A percentile compares a stretch with the other conserved stretches of the same genome.
phyloP scores from a whole-genome alignment of 83 land plant genomes.

The Thuja plicata region DNA sequence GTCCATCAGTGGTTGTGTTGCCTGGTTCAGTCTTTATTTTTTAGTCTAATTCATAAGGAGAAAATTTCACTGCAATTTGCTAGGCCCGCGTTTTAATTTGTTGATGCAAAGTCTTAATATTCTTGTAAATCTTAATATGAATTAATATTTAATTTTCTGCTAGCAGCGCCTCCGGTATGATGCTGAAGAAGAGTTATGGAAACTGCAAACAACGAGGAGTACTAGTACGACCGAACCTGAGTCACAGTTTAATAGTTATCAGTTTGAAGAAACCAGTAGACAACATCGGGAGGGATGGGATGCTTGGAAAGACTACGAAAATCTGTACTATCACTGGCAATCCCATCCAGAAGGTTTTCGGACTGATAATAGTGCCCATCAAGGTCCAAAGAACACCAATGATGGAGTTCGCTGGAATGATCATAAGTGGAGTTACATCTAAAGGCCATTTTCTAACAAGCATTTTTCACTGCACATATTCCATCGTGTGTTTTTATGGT shows the following conservation, averaged over 20 bases:
- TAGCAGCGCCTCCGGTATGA: constrained; percentile 9
- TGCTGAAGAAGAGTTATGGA: constrained; percentile 8
- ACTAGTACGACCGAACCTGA: background rate
- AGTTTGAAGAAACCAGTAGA: background rate
- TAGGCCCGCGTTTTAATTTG: background rate
- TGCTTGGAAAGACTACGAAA: constrained; percentile 18
- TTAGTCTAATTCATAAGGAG: background rate
- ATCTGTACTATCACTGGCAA: constrained; percentile 1
- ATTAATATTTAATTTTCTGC: background rate
- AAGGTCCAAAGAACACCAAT: background rate
- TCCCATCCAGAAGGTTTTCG: background rate
- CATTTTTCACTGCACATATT: background rate
- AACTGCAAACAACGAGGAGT: background rate
- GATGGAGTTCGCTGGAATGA: constrained; percentile 11
- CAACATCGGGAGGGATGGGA: constrained; percentile 9
- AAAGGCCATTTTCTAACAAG: background rate
- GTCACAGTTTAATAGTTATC: background rate
- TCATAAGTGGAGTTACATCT: constrained; percentile 6
- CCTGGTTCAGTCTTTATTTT: background rate
- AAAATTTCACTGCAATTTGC: background rate
- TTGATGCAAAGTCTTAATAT: background rate
- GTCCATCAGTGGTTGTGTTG: background rate
- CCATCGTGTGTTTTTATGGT: background rate
- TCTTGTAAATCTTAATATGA: background rate
- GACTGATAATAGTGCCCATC: background rate